phyloP scores from a whole-genome alignment of 306 rosid species.

The Begonia masoniana region DNA sequence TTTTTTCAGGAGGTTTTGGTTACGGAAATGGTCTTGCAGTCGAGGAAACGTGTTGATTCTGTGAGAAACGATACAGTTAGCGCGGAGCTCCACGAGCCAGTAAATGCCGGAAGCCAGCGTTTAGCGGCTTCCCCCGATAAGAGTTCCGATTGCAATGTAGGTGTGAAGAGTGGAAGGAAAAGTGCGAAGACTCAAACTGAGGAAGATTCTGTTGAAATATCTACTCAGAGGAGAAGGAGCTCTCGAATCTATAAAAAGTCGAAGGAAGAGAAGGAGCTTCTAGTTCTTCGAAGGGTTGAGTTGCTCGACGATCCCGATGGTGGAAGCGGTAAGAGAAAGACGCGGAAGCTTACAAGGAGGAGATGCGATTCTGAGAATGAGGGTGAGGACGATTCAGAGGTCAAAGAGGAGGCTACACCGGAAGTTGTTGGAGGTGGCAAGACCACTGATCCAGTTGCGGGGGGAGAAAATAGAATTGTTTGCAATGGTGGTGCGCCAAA shows the following conservation, averaged over 20 bases:
- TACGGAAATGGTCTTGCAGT: background rate
- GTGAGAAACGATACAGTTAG: background rate
- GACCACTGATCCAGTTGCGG: background rate
- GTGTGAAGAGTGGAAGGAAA: conserved; percentile 1
- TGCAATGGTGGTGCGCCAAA: conserved; percentile 11
- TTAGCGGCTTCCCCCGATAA: background rate
- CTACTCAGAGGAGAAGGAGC: conserved; percentile 8
- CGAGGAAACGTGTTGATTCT: background rate
- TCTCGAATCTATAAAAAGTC: conserved; percentile 6
- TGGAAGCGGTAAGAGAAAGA: conserved; percentile 4
- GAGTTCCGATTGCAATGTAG: background rate
- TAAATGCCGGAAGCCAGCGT: background rate
- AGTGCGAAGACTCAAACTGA: conserved; percentile 1
- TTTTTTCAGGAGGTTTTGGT: no score
- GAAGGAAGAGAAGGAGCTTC: conserved; percentile 8
- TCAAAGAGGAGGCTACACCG: background rate
- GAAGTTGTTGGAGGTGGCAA: background rate
- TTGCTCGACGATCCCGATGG: conserved; percentile 3
- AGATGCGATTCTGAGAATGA: conserved; percentile 1
- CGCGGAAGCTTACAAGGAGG: background rate
- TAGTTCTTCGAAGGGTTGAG: conserved; percentile 13
- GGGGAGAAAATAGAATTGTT: conserved; percentile 1
- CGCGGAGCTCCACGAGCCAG: background rate
- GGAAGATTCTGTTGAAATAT: background rate
- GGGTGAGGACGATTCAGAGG: background rate